Percentiles rank a stretch among this genome's conserved stretches.
phyloP scores from a whole-genome alignment of 2,329 filamentous ascomycete species.

The Apiospora rasikravindrae region DNA sequence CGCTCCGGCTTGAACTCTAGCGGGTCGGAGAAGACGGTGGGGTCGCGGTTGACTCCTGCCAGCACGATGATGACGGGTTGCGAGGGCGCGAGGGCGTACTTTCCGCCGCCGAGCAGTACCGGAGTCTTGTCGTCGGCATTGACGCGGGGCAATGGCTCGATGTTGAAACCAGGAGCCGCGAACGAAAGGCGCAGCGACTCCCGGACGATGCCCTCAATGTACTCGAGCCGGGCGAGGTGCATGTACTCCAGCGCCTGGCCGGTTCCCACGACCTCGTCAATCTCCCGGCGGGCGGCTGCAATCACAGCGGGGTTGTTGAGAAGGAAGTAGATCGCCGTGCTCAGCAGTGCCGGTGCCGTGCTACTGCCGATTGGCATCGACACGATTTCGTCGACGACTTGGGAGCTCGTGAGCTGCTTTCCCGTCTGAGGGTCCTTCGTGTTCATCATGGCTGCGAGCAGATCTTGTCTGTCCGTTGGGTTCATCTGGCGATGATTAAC shows the following conservation, averaged over 20 bases:
- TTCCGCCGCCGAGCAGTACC: constrained; percentile 52
- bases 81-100: constrained; percentile 54
- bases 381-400: constrained; percentile 71
- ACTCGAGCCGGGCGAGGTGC: constrained; percentile 57
- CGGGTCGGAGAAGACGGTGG: constrained; percentile 53
- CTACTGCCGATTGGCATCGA: constrained; percentile 67
- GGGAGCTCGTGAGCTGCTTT: constrained; percentile 59
- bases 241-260: constrained; percentile 47
- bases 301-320: constrained; percentile 55
- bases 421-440: constrained; percentile 67
- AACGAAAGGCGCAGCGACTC: constrained; percentile 61
- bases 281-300: constrained; percentile 56
- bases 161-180: constrained; percentile 61
- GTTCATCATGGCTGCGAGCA: constrained; percentile 65
- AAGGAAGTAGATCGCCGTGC: constrained; percentile 55
- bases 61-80: constrained; percentile 56
- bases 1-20: constrained; percentile 52
- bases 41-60: constrained; percentile 56
- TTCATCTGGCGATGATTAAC: constrained; percentile 60
- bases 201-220: constrained; percentile 58
- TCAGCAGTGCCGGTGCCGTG: constrained; percentile 53
- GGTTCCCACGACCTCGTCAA: constrained; percentile 56
- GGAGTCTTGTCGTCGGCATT: constrained; percentile 47
- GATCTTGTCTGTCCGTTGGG: constrained; percentile 61
- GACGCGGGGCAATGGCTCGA: constrained; percentile 51